These are phyloP conservation scores for Mycena albidolilacea DNA, from an alignment of 768 basidiomycete genomes.

Conservation along the genomic window DNA sequence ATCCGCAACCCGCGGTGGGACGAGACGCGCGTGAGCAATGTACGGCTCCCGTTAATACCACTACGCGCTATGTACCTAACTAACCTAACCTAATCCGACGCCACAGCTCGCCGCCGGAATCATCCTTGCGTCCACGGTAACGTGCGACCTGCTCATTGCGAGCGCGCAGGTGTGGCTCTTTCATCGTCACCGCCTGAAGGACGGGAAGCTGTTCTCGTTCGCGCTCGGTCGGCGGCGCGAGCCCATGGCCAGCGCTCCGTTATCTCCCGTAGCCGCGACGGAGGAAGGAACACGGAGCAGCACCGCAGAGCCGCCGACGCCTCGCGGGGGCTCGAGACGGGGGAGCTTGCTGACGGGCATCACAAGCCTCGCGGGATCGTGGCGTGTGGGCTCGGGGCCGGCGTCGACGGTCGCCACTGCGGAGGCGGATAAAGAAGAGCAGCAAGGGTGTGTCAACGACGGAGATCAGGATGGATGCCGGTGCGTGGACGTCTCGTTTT, in stretches of 20 bases:
- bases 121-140: constrained; percentile 51
- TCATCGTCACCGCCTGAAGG: constrained; percentile 48
- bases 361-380: constrained; percentile 21
- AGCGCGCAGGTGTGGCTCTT: constrained; percentile 48
- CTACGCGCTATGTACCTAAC: background rate
- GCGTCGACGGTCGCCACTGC: constrained; percentile 24
- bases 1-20: constrained; percentile 50
- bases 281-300: constrained; percentile 9
- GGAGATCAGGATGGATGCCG: constrained; percentile 31
- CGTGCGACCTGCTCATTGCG: constrained; percentile 52
- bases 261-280: constrained; percentile 5
- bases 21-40: constrained; percentile 49
- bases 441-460: background rate
- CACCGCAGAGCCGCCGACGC: constrained; percentile 4
- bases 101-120: constrained; percentile 48
- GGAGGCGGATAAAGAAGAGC: constrained; percentile 21
- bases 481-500: background rate
- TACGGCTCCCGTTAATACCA: constrained; percentile 34
- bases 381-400: constrained; percentile 29
- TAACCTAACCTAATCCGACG: constrained; percentile 6
- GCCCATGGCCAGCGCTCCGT: background rate
- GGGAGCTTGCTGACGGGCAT: constrained; percentile 25
- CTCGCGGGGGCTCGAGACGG: constrained; percentile 17
- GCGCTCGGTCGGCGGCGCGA: constrained; percentile 8
- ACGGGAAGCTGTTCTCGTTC: constrained; percentile 46